A percentile compares a stretch with the other conserved stretches of the same genome.
Evolutionary conservation across 768 basidiomycete genomes (phyloP).

Genomic region (Termitomyces heimii): DNA sequence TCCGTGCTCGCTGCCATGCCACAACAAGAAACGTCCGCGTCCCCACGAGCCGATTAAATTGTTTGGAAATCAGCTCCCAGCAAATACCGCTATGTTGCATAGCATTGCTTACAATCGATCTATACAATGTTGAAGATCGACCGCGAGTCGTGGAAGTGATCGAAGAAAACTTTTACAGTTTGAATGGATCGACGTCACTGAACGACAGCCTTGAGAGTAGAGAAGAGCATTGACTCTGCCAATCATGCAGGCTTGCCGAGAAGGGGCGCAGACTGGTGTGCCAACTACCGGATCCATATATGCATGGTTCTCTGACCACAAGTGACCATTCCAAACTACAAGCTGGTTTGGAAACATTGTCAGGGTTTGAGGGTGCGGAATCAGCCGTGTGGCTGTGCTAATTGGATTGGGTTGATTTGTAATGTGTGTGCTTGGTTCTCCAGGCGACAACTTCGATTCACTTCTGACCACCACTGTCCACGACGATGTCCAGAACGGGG

Average conservation of each 20-base stretch:
- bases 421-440: slow-evolving; percentile 9
- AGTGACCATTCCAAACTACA: background rate
- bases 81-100: background rate
- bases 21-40: background rate
- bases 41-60: background rate
- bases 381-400: slow-evolving; percentile 14
- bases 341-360: background rate
- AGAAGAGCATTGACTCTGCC: background rate
- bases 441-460: slow-evolving; percentile 13
- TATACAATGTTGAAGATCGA: background rate
- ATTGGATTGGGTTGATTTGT: slow-evolving; percentile 7
- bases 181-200: background rate
- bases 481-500: slow-evolving; percentile 53
- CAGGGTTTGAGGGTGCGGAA: background rate
- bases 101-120: background rate
- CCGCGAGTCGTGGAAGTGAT: background rate
- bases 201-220: background rate
- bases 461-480: slow-evolving; percentile 17
- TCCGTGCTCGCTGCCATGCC: background rate
- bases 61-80: background rate
- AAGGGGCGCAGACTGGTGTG: background rate
- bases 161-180: background rate
- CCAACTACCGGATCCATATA: background rate
- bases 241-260: background rate
- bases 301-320: background rate